Evolutionary conservation across 106 monocot species (phyloP).

Genomic region (Dioscorea zingiberensis): DNA sequence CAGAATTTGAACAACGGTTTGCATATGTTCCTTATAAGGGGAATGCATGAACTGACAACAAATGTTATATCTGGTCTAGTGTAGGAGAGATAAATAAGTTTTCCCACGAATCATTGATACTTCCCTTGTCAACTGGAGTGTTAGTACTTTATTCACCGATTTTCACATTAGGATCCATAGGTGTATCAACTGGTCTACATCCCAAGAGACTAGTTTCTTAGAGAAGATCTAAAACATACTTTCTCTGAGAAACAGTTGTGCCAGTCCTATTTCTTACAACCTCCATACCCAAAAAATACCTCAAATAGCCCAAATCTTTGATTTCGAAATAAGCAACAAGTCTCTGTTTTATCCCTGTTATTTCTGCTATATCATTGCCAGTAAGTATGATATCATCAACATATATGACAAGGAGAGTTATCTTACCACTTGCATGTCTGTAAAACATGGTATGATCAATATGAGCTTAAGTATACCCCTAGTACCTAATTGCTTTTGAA

Average conservation of each 20-base stretch:
- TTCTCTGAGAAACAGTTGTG: conserved; percentile 2
- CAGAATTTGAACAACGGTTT: too few species aligned
- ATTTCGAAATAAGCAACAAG: not conserved
- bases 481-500: not conserved
- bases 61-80: too few species aligned
- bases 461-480: not conserved
- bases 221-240: conserved; percentile 1
- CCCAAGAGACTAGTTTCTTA: not conserved
- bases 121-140: too few species aligned
- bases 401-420: too few species aligned
- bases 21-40: too few species aligned
- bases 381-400: conserved; percentile 12
- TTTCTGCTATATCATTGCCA: not conserved
- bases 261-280: not conserved
- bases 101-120: too few species aligned
- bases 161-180: too few species aligned
- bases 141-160: too few species aligned
- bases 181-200: not conserved
- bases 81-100: too few species aligned
- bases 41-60: too few species aligned
- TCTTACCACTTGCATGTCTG: too few species aligned
- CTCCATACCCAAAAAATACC: conserved; percentile 8
- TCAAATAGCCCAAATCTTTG: not conserved
- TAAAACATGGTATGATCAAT: conserved; percentile 10
- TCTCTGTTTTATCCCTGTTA: not conserved